Evolutionary conservation across 176 grass and related monocot genomes (phyloP), one percentile per base, ranked within the genome.

Genomic region (Oryza coarctata): DNA sequence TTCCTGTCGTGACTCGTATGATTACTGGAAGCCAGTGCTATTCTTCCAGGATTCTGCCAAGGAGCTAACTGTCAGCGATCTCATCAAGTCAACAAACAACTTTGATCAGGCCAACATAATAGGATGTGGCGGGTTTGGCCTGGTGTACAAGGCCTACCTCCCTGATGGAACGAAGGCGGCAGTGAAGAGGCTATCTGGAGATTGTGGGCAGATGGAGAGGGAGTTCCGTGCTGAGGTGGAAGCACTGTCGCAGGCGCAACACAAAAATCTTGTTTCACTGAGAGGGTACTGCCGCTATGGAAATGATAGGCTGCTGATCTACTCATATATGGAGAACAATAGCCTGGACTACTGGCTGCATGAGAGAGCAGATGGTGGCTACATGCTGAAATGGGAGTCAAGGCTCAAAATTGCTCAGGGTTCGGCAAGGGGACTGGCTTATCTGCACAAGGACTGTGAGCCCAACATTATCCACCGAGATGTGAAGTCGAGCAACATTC

Each of bases 71-170:
- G 91, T 98, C 34, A 83, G 74, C 73, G 92, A 98, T 44, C 88
- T 98, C 55, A 68, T 98, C 52, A 98, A 85, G 87, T 94, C 95
- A 12, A 94, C 95, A 43, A 91, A 93, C 82, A 98, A 93, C 80
- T 98, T 98, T 86, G 92, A 98, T 81, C 95, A 98, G 89, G 90
- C 92, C 76, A 98, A 94, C 72, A 94, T 98, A 41, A 93, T 98
- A 60, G 95, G 95, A 26, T 98, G 95, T 12, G 95, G 95, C 15
- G 92, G 95, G 9, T 98, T 98, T 80, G 95, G 95, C 38, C 83
- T 98, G 35, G 95, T 98, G 25, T 98, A 98, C 88, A 98, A 94
- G 92, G 95, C 95, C 61, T 94, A 94, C 73, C 91, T 98, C 43
- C 90, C 89, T 2, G 88, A 98, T 49, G 95, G 95, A 38, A 89